A percentile compares a stretch with the other conserved stretches of the same genome.
phyloP scores from a whole-genome alignment of 176 grass and related monocot species.

The Thinopyrum elongatum region DNA sequence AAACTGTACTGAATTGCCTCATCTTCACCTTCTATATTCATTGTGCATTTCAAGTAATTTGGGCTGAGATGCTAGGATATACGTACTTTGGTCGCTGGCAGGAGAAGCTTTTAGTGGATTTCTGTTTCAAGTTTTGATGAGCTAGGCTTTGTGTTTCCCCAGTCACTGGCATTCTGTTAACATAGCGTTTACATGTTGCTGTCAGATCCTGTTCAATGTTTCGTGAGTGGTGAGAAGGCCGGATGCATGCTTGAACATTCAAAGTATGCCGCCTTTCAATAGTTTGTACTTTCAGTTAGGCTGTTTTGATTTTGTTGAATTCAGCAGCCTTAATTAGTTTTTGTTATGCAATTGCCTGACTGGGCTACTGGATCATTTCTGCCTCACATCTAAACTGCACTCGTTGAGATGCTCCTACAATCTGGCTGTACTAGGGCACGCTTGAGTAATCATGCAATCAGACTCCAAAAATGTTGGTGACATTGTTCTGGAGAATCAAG shows the following conservation, averaged over 20 bases:
- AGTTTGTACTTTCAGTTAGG: background rate
- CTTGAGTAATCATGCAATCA: background rate
- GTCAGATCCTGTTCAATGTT: background rate
- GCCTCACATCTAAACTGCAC: background rate
- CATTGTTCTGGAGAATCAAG: background rate
- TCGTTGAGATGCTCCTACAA: background rate
- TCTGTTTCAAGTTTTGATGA: background rate
- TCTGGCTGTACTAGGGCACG: background rate
- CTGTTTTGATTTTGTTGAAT: background rate
- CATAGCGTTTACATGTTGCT: background rate
- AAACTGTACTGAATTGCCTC: background rate
- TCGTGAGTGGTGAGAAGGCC: background rate
- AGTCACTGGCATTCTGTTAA: background rate
- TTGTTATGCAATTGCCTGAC: background rate
- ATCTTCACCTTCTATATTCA: background rate
- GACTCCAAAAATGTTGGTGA: background rate
- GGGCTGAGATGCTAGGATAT: background rate
- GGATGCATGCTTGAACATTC: background rate
- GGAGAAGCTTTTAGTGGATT: background rate
- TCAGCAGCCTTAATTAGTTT: background rate
- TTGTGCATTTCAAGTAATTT: too few relatives aligned
- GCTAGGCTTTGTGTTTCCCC: background rate
- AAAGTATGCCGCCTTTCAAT: background rate
- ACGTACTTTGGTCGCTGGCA: background rate
- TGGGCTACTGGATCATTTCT: background rate